Conservation (phyloP, 306 rosid genomes). For the Sophora flavescens region DNA sequence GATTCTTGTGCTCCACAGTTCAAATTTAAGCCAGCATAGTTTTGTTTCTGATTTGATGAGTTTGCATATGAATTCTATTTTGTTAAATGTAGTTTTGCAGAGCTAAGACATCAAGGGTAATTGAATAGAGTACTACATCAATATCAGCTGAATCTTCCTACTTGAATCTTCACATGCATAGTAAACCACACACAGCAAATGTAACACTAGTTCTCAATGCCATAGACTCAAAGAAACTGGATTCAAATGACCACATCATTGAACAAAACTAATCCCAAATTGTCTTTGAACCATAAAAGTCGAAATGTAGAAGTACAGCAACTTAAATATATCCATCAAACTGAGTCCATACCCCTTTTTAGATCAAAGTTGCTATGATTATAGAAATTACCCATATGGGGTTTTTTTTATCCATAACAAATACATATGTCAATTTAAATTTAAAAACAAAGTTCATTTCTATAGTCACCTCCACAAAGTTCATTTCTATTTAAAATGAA, state of each 20-base stretch:
- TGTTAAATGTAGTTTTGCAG: background rate
- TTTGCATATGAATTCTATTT: too few species aligned
- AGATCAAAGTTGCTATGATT: constrained; percentile 10
- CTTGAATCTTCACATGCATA: background rate
- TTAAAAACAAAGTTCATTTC: too few species aligned
- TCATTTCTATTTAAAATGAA: constrained; percentile 20
- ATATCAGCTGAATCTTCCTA: constrained; percentile 14
- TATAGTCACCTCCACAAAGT: too few species aligned
- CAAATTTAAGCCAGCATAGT: background rate
- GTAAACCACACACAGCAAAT: background rate
- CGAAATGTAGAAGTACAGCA: background rate
- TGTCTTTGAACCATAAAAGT: constrained; percentile 4
- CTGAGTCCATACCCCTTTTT: too few species aligned
- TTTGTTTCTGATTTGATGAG: background rate
- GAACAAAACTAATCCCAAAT: constrained; percentile 3
- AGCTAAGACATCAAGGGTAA: background rate
- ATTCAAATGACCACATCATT: background rate
- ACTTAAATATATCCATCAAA: background rate
- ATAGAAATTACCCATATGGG: background rate
- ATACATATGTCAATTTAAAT: background rate
- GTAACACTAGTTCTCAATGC: background rate
- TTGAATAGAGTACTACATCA: constrained; percentile 25
- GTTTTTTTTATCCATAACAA: too few species aligned
- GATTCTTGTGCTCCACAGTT: background rate
- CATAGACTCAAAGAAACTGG: constrained; percentile 32